phyloP scores from a whole-genome alignment of 2,329 filamentous ascomycete genomes.

The Cordyceps javanica region DNA sequence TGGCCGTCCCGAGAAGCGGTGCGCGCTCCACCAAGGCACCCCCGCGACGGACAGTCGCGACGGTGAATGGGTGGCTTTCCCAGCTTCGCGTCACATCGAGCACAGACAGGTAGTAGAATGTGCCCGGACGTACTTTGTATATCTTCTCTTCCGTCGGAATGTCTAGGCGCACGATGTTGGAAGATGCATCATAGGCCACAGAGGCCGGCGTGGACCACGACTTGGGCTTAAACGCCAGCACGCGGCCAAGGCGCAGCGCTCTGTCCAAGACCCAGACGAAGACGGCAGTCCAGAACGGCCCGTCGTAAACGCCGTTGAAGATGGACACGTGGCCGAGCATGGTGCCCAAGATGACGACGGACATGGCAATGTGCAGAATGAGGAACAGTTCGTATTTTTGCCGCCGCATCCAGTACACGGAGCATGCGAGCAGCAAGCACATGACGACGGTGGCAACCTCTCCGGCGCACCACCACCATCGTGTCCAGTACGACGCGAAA shows the following conservation, averaged over 20 bases:
- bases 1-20: constrained; percentile 23
- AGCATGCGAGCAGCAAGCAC: constrained; percentile 40
- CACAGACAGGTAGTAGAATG: constrained; percentile 40
- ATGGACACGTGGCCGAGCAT: constrained; percentile 51
- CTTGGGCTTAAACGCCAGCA: constrained; percentile 32
- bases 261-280: constrained; percentile 46
- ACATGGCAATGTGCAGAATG: constrained; percentile 44
- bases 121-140: constrained; percentile 33
- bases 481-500: constrained; percentile 31
- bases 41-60: constrained; percentile 26
- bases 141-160: constrained; percentile 29
- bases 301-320: constrained; percentile 42
- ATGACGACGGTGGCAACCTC: constrained; percentile 39
- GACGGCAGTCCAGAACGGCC: constrained; percentile 43
- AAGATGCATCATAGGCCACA: constrained; percentile 28
- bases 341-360: constrained; percentile 41
- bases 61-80: constrained; percentile 47
- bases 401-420: constrained; percentile 45
- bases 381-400: constrained; percentile 48
- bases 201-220: constrained; percentile 31
- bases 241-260: constrained; percentile 36
- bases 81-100: constrained; percentile 34
- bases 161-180: constrained; percentile 37
- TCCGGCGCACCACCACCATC: constrained; percentile 45
- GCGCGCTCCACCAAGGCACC: constrained; percentile 25